Conservation (phyloP, 345 rosid species). For the Populus pruinosa region DNA sequence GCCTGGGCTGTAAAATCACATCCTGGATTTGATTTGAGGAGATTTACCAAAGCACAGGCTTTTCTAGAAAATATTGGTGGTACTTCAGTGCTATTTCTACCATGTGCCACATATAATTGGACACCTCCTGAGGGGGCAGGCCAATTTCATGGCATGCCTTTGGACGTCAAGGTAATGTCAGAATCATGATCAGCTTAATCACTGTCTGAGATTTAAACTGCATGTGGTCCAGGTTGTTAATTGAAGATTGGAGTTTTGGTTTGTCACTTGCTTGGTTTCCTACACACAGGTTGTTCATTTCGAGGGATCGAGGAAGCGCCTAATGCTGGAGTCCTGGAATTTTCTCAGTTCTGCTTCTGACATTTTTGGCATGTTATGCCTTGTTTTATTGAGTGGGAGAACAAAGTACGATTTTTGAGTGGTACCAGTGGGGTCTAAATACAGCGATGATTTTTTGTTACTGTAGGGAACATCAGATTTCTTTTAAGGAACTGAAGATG, state of each 20-base stretch:
- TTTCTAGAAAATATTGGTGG: constrained; percentile 55
- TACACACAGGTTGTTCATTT: constrained; percentile 73
- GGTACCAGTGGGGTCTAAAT: neutral
- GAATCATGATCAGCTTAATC: neutral
- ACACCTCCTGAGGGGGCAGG: constrained; percentile 99
- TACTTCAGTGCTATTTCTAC: constrained; percentile 70
- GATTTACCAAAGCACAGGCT: constrained; percentile 60
- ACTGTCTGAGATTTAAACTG: neutral
- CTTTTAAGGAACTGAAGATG: neutral
- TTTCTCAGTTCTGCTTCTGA: constrained; percentile 46
- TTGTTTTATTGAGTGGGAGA: constrained; percentile 79
- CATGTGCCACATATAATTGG: constrained; percentile 84
- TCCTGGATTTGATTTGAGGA: constrained; percentile 55
- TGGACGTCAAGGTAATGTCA: constrained; percentile 76
- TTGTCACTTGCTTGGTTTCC: neutral
- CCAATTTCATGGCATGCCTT: constrained; percentile 96
- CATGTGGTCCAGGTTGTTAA: neutral
- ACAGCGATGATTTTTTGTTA: neutral
- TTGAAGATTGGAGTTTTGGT: neutral
- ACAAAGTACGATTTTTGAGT: constrained; percentile 81
- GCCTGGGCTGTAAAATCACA: constrained; percentile 64
- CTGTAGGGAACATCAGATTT: neutral
- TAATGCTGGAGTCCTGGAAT: constrained; percentile 98
- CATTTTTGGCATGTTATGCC: constrained; percentile 77
- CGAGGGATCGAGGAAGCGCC: constrained; percentile 92